A percentile compares a stretch with the other conserved stretches of the same genome.
Evolutionary conservation across 345 rosid genomes (phyloP).

Genomic region (Pistacia vera): DNA sequence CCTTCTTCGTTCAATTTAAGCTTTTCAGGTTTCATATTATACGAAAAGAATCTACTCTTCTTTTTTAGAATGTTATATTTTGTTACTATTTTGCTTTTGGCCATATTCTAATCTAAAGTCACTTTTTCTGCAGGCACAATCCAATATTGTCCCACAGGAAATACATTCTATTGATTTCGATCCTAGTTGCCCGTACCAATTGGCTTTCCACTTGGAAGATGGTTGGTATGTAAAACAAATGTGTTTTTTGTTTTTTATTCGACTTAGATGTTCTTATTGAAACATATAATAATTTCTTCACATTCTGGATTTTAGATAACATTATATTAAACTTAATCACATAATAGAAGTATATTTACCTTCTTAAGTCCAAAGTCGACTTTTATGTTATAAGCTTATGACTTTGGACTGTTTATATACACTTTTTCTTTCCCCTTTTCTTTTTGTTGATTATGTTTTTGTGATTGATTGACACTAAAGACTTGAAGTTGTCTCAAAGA

Average conservation of each 20-base stretch:
- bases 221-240: constrained; percentile 66
- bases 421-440: background rate
- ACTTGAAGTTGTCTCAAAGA: background rate
- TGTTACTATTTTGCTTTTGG: too few species aligned
- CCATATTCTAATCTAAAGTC: too few species aligned
- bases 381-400: too few species aligned
- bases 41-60: too few species aligned
- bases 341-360: too few species aligned
- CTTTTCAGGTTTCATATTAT: too few species aligned
- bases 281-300: background rate
- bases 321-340: background rate
- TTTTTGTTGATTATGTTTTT: background rate
- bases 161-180: constrained; percentile 80
- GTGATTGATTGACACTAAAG: background rate
- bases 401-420: background rate
- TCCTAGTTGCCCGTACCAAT: constrained; percentile 77
- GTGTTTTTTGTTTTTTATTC: background rate
- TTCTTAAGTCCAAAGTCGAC: background rate
- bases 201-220: constrained; percentile 93
- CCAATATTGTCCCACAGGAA: constrained; percentile 74
- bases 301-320: too few species aligned
- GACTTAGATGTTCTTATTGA: background rate
- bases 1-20: too few species aligned
- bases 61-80: too few species aligned
- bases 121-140: constrained; percentile 68